Conservation (phyloP, 805 yeast genomes). For the Saccharomycopsis sp. region DNA sequence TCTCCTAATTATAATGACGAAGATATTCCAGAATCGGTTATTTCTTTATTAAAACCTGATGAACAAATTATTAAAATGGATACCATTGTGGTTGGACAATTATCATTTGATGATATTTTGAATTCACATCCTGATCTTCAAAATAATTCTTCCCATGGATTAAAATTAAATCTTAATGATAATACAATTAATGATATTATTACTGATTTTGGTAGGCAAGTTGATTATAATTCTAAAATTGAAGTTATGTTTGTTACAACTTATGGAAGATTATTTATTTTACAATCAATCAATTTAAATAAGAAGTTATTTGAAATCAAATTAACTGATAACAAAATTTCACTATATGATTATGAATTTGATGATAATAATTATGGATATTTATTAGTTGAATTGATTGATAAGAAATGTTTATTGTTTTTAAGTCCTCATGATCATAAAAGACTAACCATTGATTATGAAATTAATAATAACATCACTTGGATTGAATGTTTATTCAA, state of each 20-base stretch:
- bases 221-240: conserved; percentile 21
- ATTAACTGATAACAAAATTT: conserved; percentile 42
- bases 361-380: conserved; percentile 47
- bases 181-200: conserved; percentile 26
- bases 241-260: conserved; percentile 26
- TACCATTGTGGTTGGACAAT: conserved; percentile 21
- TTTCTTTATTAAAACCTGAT: conserved; percentile 14
- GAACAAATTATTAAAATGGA: conserved; percentile 22
- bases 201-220: conserved; percentile 18
- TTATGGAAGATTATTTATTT: conserved; percentile 25
- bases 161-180: conserved; percentile 23
- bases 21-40: conserved; percentile 8
- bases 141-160: conserved; percentile 18
- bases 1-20: background rate
- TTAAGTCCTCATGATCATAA: conserved; percentile 26
- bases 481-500: conserved; percentile 66
- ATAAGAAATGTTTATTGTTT: conserved; percentile 47
- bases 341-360: conserved; percentile 75
- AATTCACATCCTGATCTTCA: conserved; percentile 19
- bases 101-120: conserved; percentile 25
- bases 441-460: conserved; percentile 28
- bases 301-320: conserved; percentile 29
- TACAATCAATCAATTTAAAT: conserved; percentile 23
- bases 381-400: conserved; percentile 51
- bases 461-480: conserved; percentile 37